Base-by-base conservation (phyloP, 257 asterid species). In the Forsythia viridissima region DNA sequence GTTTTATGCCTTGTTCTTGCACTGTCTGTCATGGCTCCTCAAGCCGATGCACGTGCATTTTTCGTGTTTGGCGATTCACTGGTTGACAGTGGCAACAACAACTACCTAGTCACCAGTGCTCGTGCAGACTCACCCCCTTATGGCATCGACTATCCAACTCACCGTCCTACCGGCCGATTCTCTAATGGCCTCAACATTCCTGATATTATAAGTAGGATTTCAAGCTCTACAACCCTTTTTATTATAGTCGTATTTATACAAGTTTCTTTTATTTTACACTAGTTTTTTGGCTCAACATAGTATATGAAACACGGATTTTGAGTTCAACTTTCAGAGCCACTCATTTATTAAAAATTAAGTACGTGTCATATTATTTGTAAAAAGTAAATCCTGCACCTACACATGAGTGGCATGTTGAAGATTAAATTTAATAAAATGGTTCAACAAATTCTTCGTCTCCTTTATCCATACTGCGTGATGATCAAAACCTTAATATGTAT, bases 161-260 rank as follows among this genome's bases (percentile, higher is more conserved):
- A 85, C 39, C 92, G 88, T 0, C 89, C 97, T 43, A 94, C 97
- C 0, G 98, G 98, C 81, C 93, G 98, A 12, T 94, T 92, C 86
- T 94, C 98, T 59, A 94, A 94, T 36, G 98, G 98, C 84, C 89
- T 89, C 66, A 94, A 90, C 87, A 91, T 94, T 20, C 97, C 98
- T 0, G 97, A 94, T 77, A 77, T 94, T 61, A 87, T 94, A 30
- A 84, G 97, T 91, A 86, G 4, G 84, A 37, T 6, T 42, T 41
- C 20, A 73, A 15, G 8, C 38, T 40, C 36, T 71, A 63, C 72
- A 68, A 13, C 36, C 46, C 57, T 5, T 79, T 55, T 6, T 8
- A 65, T 7, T 36, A 48, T 48, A 15, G 18, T 39, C 3, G 24
- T 4, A 30, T 52, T 76, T 6, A 30, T 55, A 44, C 16, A 44